A percentile compares a stretch with the other conserved stretches of the same genome.
Conservation (phyloP, 352 stramenopile genomes). For the Pythium chondricola region DNA sequence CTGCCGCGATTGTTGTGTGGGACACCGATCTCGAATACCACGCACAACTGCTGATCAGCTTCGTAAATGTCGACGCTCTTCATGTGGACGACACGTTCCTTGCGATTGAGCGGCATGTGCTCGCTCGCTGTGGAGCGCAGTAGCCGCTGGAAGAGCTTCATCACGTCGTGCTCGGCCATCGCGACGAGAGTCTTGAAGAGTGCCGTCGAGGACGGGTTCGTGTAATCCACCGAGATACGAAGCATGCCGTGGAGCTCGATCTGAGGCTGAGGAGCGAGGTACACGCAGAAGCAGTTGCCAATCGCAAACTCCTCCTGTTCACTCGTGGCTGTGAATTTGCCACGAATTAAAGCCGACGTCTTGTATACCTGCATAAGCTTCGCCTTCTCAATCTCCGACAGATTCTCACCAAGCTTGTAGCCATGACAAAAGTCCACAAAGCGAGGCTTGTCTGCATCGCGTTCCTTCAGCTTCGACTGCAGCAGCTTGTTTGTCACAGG, state of each 20-base stretch:
- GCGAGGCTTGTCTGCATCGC: constrained; percentile 27
- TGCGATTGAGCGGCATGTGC: constrained; percentile 30
- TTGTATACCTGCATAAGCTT: constrained; percentile 31
- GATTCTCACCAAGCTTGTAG: constrained; percentile 10
- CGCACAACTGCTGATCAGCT: constrained; percentile 11
- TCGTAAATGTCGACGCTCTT: constrained; percentile 21
- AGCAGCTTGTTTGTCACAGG: constrained; percentile 31
- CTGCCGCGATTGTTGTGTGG: constrained; percentile 35
- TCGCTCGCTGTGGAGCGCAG: constrained; percentile 30
- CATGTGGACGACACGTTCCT: constrained; percentile 35
- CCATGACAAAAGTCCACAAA: constrained; percentile 64
- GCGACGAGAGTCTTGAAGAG: constrained; percentile 28
- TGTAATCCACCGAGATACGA: constrained; percentile 16
- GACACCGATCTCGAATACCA: constrained; percentile 37
- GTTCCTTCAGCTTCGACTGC: constrained; percentile 24
- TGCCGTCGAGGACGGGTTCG: constrained; percentile 6
- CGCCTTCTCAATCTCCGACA: constrained; percentile 24
- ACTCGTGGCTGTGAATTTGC: background rate
- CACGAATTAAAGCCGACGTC: constrained; percentile 8
- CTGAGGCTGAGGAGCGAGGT: constrained; percentile 34
- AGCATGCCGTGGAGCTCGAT: constrained; percentile 37
- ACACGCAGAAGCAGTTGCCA: constrained; percentile 37
- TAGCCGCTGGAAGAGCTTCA: constrained; percentile 28
- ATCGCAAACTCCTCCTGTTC: constrained; percentile 21
- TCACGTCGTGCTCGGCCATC: background rate